A percentile compares a stretch with the other conserved stretches of the same genome.
These are phyloP conservation scores for Kodamaea arcana DNA, from an alignment of 1,139 yeast species.

Conservation along the genomic window DNA sequence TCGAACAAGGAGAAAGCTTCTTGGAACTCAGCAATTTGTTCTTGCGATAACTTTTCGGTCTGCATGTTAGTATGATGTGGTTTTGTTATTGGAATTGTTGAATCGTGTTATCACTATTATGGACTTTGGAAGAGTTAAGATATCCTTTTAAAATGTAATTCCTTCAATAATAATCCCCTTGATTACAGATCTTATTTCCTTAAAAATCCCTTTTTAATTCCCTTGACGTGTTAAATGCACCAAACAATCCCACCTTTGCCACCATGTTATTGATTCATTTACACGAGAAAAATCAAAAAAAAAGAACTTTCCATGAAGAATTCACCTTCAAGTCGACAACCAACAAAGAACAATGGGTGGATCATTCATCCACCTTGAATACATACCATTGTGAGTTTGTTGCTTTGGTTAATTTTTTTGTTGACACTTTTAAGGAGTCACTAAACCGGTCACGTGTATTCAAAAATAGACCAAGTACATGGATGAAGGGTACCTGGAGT, in stretches of 20 bases:
- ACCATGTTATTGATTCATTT: no score
- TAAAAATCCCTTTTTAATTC: no score
- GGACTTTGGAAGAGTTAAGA: no score
- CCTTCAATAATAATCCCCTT: no score
- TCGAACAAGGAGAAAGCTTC: conserved; percentile 97
- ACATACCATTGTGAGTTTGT: conserved; percentile 8
- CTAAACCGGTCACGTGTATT: not conserved
- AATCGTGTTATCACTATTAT: no score
- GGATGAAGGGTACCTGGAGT: conserved; percentile 17
- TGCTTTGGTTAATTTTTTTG: not conserved
- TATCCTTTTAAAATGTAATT: no score
- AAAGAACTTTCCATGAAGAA: not conserved
- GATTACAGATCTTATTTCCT: no score
- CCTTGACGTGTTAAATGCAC: no score
- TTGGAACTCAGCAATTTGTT: conserved; percentile 93
- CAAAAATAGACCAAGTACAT: not conserved
- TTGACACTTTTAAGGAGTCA: conserved; percentile 1
- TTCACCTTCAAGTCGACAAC: not conserved
- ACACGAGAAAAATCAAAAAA: no score
- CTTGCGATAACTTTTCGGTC: conserved; percentile 90
- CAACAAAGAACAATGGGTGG: not conserved
- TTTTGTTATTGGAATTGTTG: no score
- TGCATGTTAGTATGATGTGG: conserved; percentile 16
- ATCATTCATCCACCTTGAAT: no score
- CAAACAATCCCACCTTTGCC: no score